These are phyloP conservation scores for Kuraishia capsulata DNA, from an alignment of 805 yeast species.

Conservation along the genomic window DNA sequence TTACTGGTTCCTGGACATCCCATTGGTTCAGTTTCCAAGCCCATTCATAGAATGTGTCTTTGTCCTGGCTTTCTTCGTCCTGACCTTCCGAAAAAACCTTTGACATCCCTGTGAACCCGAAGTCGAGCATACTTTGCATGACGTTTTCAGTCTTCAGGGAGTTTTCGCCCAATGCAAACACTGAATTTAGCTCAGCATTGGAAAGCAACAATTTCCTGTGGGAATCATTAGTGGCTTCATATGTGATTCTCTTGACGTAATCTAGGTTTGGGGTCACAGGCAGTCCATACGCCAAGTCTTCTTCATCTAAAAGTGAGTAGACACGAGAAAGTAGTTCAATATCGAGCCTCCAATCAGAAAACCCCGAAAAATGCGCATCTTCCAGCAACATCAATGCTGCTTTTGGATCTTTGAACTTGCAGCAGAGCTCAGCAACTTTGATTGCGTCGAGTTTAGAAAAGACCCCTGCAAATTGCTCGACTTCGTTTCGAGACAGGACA, in stretches of 20 bases:
- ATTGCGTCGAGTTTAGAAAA: no score
- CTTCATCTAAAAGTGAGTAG: slow-evolving; percentile 47
- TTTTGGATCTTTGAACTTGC: no score
- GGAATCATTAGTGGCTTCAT: slow-evolving; percentile 19
- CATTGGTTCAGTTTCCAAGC: slow-evolving; percentile 73
- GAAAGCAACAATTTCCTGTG: slow-evolving; percentile 40
- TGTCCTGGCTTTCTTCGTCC: neutral
- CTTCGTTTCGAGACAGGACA: no score
- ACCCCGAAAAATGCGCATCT: no score
- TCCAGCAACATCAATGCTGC: neutral
- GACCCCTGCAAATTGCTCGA: no score
- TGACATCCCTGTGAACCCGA: slow-evolving; percentile 30
- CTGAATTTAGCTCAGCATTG: slow-evolving; percentile 48
- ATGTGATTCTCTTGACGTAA: slow-evolving; percentile 36
- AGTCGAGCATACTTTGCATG: slow-evolving; percentile 31
- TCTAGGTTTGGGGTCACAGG: slow-evolving; percentile 50
- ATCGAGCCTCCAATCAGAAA: no score
- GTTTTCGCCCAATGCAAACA: slow-evolving; percentile 8
- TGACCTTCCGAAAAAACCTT: slow-evolving; percentile 2
- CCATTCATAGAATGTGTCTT: slow-evolving; percentile 40
- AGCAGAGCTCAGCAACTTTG: no score
- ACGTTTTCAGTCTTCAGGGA: slow-evolving; percentile 9
- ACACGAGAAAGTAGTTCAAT: no score
- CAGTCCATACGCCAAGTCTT: slow-evolving; percentile 57
- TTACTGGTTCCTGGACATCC: slow-evolving; percentile 38